Conservation (phyloP, 169 alveolate genomes). For the Plasmodium adleri region DNA sequence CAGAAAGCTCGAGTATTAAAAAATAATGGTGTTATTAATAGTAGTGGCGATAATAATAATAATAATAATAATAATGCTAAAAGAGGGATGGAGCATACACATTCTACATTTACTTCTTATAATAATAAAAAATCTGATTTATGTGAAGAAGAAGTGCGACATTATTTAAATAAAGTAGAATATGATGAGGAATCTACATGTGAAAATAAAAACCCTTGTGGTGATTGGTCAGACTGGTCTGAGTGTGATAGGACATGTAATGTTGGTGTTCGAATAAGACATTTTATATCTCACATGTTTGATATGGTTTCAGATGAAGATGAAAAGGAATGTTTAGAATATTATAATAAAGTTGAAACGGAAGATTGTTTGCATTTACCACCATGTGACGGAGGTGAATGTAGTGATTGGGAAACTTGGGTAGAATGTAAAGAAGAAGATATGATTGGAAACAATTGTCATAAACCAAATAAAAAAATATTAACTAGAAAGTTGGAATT, state of each 20-base stretch:
- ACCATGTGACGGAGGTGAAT: conserved; percentile 40
- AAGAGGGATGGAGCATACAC: too few relatives aligned
- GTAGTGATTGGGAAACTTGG: conserved; percentile 72
- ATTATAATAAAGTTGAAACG: conserved; percentile 43
- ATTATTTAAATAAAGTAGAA: conserved; percentile 43
- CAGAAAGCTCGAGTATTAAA: conserved; percentile 24
- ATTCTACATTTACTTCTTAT: neutral
- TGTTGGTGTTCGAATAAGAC: conserved; percentile 52
- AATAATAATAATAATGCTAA: neutral
- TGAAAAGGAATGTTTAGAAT: conserved; percentile 30
- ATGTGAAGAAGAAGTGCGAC: conserved; percentile 7
- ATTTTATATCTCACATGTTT: conserved; percentile 29
- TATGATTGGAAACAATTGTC: conserved; percentile 8
- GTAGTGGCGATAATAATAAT: neutral
- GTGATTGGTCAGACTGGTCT: conserved; percentile 73
- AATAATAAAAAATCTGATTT: neutral
- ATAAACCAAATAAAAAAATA: conserved; percentile 38
- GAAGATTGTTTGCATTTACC: conserved; percentile 52
- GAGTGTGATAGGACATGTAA: conserved; percentile 64
- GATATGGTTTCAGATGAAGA: conserved; percentile 25
- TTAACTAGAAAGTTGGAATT: conserved; percentile 47
- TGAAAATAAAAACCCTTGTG: conserved; percentile 32
- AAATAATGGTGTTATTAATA: neutral
- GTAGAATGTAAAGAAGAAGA: conserved; percentile 39
- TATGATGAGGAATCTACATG: conserved; percentile 48